Base-by-base conservation (phyloP, 2,329 filamentous ascomycete species). In the Grosmannia clavigera region DNA sequence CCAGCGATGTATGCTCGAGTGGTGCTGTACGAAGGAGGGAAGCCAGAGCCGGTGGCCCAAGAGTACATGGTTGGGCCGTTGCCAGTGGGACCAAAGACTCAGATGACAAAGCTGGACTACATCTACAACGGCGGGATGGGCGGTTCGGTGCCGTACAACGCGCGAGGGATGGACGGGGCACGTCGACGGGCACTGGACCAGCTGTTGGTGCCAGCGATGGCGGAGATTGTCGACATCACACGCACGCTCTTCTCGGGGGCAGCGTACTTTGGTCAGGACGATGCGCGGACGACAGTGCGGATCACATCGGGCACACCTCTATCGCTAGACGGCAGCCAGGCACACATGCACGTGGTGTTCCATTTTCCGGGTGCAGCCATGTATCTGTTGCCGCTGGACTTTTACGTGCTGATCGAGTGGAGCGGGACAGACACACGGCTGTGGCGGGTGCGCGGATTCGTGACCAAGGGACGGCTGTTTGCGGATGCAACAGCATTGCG, bases 41-140 rank as follows among this genome's bases (percentile, higher is more conserved):
- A 73, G 54, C 63, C 65, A 4, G 70, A 73, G 14, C 76, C 76
- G 1, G 71, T 75, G 33, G 74, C 73, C 5, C 73, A 77, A 60
- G 76, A 80, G 63, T 78, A 75, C 63, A 76, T 77, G 70, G 72
- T 80, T 33, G 77, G 78, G 0, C 77, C 78, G 2, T 70, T 80
- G 3, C 78, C 78, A 2, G 69, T 78, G 3, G 68, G 66, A 9
- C 58, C 64, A 25, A 63, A 70, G 22, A 76, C 75, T 5, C 71
- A 64, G 19, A 67, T 75, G 31, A 64, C 72, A 58, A 71, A 72
- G 53, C 67, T 77, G 12, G 72, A 74, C 57, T 77, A 76, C 64
- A 67, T 71, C 22, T 76, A 73, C 68, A 77, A 76, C 65, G 75
- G 75, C 5, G 73, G 73, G 2, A 70, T 67, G 9, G 71, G 72